Evolutionary conservation across 345 rosid species (phyloP).

Genomic region (Ricinus communis): DNA sequence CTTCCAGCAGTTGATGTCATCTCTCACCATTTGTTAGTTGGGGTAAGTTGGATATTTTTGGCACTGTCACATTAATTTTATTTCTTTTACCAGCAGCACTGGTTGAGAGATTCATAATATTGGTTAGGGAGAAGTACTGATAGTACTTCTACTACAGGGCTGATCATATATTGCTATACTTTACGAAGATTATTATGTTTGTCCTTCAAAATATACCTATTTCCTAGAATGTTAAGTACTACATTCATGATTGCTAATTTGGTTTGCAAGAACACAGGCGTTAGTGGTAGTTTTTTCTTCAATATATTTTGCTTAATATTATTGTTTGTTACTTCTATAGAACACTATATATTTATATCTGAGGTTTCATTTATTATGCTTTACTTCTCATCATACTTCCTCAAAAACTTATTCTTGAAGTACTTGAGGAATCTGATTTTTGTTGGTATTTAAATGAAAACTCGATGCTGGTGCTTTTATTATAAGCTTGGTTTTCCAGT

Average conservation of each 20-base stretch:
- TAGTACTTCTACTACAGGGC: background rate
- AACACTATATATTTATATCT: too few species aligned
- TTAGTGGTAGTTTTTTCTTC: too few species aligned
- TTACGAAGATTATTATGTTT: background rate
- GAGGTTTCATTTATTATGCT: background rate
- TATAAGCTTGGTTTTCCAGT: background rate
- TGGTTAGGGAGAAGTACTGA: slow-evolving; percentile 1
- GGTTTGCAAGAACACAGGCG: background rate
- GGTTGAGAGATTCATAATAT: background rate
- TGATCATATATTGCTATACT: background rate
- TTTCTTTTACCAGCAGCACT: background rate
- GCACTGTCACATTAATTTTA: background rate
- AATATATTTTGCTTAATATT: too few species aligned
- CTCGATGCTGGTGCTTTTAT: background rate
- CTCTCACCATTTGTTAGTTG: slow-evolving; percentile 61
- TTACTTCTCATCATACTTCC: background rate
- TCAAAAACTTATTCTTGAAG: too few species aligned
- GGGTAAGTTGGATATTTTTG: slow-evolving; percentile 55
- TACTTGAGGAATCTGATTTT: background rate
- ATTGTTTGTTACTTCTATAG: too few species aligned
- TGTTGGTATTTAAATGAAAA: background rate
- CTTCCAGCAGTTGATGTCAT: slow-evolving; percentile 92
- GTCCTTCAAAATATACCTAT: background rate
- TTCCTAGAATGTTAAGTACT: background rate
- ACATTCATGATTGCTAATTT: background rate